phyloP scores from a whole-genome alignment of 176 grass and related monocot genomes.

The Neostapfia colusana region DNA sequence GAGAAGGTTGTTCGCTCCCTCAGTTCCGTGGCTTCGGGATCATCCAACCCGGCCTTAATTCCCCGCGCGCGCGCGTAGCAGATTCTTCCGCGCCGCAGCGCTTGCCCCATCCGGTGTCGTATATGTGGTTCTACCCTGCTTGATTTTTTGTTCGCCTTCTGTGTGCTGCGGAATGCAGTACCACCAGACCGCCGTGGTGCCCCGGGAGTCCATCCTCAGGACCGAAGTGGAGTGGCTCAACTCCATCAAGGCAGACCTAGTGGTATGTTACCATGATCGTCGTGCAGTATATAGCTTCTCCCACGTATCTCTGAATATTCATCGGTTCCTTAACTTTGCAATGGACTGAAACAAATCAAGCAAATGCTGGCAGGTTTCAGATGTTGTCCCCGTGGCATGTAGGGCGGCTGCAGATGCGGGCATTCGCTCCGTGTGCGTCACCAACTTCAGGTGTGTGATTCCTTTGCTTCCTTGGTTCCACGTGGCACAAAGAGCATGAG shows the following conservation, averaged over 20 bases:
- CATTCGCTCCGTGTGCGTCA: constrained; percentile 91
- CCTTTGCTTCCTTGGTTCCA: background rate
- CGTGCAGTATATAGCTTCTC: background rate
- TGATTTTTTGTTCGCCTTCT: background rate
- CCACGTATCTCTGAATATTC: background rate
- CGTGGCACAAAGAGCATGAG: background rate
- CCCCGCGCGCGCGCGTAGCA: background rate
- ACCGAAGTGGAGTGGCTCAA: constrained; percentile 93
- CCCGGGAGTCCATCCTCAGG: constrained; percentile 75
- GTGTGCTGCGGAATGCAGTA: constrained; percentile 54
- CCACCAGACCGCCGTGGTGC: constrained; percentile 89
- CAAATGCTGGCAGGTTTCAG: constrained; percentile 65
- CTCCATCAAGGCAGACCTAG: constrained; percentile 87
- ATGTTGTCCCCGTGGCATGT: constrained; percentile 93
- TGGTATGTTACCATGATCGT: constrained; percentile 42
- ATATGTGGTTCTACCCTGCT: background rate
- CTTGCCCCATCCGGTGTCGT: too few species aligned
- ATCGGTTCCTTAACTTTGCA: too few species aligned
- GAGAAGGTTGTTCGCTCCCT: constrained; percentile 59
- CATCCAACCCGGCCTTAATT: background rate
- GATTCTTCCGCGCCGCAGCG: background rate
- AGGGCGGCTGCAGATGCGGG: constrained; percentile 87
- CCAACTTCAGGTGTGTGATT: constrained; percentile 77
- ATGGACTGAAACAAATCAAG: background rate
- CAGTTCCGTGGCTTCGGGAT: background rate